Conservation (phyloP, 2,329 filamentous ascomycete species). For the Dactylellina haptotyla region DNA sequence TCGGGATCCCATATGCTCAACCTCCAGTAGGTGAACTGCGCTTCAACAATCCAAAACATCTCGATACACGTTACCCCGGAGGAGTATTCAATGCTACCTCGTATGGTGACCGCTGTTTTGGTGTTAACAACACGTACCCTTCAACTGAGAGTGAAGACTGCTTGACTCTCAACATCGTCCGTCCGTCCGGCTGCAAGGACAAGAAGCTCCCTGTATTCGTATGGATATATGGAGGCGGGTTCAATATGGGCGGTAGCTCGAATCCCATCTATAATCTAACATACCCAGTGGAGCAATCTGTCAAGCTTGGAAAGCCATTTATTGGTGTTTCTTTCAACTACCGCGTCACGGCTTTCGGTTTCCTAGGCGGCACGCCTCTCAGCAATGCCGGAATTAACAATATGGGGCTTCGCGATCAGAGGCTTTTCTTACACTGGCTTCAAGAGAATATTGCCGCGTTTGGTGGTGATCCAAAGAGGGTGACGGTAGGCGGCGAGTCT, state of each 20-base stretch:
- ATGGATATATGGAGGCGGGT: conserved; percentile 77
- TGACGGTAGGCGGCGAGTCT: conserved; percentile 57
- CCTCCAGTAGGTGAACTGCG: conserved; percentile 25
- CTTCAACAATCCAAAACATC: conserved; percentile 58
- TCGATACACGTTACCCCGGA: conserved; percentile 53
- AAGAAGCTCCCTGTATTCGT: conserved; percentile 74
- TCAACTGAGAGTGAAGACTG: conserved; percentile 24
- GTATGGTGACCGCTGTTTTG: conserved; percentile 55
- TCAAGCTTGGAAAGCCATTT: conserved; percentile 63
- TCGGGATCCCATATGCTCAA: conserved; percentile 22
- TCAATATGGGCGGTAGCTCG: conserved; percentile 62
- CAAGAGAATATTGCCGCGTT: conserved; percentile 55
- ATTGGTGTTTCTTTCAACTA: conserved; percentile 69
- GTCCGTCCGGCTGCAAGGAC: conserved; percentile 58
- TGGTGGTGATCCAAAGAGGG: conserved; percentile 56
- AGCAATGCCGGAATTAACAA: conserved; percentile 62
- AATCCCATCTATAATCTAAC: conserved; percentile 61
- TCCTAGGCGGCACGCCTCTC: conserved; percentile 65
- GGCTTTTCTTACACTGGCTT: conserved; percentile 56
- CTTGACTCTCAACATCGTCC: conserved; percentile 21
- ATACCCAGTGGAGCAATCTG: conserved; percentile 57
- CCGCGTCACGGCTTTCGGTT: conserved; percentile 67
- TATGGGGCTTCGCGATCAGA: conserved; percentile 56
- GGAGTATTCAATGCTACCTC: conserved; percentile 57
- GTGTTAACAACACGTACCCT: conserved; percentile 14